These are phyloP conservation scores for Aspergillus pseudonomiae DNA, from an alignment of 2,329 filamentous ascomycete species.

Conservation along the genomic window DNA sequence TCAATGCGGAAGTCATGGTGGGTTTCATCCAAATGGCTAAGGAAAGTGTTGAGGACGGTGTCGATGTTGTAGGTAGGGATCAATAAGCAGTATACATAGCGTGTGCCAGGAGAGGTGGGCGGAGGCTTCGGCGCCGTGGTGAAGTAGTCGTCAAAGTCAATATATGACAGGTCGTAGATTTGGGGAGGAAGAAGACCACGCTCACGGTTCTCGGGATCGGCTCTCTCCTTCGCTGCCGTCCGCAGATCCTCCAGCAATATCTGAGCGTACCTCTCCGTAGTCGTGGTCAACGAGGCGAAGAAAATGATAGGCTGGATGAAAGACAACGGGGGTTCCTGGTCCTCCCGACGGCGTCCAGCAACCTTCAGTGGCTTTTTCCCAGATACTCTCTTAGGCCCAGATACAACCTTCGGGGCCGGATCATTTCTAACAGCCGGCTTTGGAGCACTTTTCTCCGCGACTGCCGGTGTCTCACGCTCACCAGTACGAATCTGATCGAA, in stretches of 20 bases:
- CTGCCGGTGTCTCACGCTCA: not conserved
- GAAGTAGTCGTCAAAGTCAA: slow-evolving; percentile 94
- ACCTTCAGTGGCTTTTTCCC: slow-evolving; percentile 37
- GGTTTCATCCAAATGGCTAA: slow-evolving; percentile 86
- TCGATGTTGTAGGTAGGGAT: slow-evolving; percentile 95
- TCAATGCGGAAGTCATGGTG: slow-evolving; percentile 97
- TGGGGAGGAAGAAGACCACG: slow-evolving; percentile 59
- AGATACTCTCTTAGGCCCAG: slow-evolving; percentile 38
- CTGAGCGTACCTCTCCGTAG: slow-evolving; percentile 73
- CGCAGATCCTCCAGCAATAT: slow-evolving; percentile 62
- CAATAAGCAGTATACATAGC: slow-evolving; percentile 80
- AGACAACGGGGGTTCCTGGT: slow-evolving; percentile 24
- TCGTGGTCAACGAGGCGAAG: slow-evolving; percentile 85
- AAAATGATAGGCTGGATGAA: slow-evolving; percentile 73
- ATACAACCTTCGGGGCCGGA: slow-evolving; percentile 19
- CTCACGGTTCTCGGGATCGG: slow-evolving; percentile 27
- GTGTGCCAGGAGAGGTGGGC: slow-evolving; percentile 50
- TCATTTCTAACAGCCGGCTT: slow-evolving; percentile 1
- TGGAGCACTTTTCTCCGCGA: slow-evolving; percentile 5
- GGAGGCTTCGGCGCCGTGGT: slow-evolving; percentile 69
- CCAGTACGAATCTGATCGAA: slow-evolving; percentile 13
- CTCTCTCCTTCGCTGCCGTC: slow-evolving; percentile 36
- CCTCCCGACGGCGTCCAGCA: slow-evolving; percentile 24
- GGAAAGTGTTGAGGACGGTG: slow-evolving; percentile 82
- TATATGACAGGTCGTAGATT: slow-evolving; percentile 76